Conservation (phyloP, 106 monocot genomes). For the Ottelia alismoides region DNA sequence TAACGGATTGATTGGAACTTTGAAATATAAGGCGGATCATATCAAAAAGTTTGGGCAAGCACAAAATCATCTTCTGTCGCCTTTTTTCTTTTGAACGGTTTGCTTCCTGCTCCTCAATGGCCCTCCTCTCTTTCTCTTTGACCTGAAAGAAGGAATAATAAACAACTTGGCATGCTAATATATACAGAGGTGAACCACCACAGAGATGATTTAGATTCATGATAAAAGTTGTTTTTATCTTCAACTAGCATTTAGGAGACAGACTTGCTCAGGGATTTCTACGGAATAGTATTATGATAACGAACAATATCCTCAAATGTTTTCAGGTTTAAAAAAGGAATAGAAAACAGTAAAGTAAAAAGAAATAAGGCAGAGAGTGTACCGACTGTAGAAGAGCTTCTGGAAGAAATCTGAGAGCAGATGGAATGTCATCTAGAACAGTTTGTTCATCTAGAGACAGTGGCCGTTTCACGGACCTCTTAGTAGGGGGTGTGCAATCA, state of each 20-base stretch:
- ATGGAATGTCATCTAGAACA: constrained; percentile 14
- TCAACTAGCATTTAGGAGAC: too few relatives aligned
- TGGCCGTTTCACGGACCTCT: constrained; percentile 23
- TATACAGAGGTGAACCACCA: too few relatives aligned
- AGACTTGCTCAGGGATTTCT: too few relatives aligned
- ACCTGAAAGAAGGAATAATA: constrained; percentile 23
- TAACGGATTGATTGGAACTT: constrained; percentile 38
- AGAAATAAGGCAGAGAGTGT: too few relatives aligned
- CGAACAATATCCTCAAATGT: neutral
- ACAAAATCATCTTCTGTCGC: constrained; percentile 42
- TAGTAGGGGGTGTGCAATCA: constrained; percentile 17
- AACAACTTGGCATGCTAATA: neutral
- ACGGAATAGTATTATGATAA: neutral
- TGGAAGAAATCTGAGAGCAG: constrained; percentile 56
- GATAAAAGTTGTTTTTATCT: too few relatives aligned
- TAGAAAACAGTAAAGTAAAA: neutral
- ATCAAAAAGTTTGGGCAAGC: constrained; percentile 65
- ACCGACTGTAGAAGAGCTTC: constrained; percentile 63
- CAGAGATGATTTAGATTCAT: neutral
- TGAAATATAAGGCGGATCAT: constrained; percentile 65
- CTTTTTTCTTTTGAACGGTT: constrained; percentile 25
- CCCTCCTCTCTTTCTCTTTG: constrained; percentile 58
- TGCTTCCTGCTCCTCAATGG: constrained; percentile 32
- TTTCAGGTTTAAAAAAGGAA: neutral
- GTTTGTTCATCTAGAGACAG: constrained; percentile 12